Percentiles rank a stretch among this genome's conserved stretches.
phyloP scores from a whole-genome alignment of 208 protist species.

The Strigomonas culicis region DNA sequence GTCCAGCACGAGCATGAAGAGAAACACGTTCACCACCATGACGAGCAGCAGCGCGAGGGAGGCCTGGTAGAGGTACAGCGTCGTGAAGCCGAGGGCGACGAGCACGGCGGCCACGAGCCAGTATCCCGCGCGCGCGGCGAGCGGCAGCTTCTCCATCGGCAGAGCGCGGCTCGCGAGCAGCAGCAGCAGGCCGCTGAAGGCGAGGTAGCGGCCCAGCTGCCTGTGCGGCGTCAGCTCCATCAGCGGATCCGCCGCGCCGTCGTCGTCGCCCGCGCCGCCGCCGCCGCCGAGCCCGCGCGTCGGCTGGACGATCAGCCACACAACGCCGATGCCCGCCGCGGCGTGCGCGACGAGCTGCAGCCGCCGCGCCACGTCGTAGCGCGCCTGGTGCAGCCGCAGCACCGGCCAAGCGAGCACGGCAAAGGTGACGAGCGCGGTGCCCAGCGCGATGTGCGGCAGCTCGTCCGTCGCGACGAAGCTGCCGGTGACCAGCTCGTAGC shows the following conservation, averaged over 20 bases:
- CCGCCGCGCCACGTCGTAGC: slow-evolving; percentile 21
- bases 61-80: slow-evolving; percentile 39
- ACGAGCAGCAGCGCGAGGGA: slow-evolving; percentile 40
- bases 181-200: slow-evolving; percentile 34
- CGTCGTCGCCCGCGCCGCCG: neutral
- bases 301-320: slow-evolving; percentile 48
- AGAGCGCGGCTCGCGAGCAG: slow-evolving; percentile 33
- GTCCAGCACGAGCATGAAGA: slow-evolving; percentile 54
- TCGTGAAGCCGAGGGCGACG: slow-evolving; percentile 40
- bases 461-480: slow-evolving; percentile 55
- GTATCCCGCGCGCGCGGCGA: slow-evolving; percentile 33
- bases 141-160: slow-evolving; percentile 27
- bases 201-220: slow-evolving; percentile 21
- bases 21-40: slow-evolving; percentile 29
- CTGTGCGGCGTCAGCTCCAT: neutral
- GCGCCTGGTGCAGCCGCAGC: slow-evolving; percentile 33
- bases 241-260: neutral
- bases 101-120: slow-evolving; percentile 39
- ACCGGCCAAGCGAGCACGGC: slow-evolving; percentile 59
- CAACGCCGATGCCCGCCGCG: slow-evolving; percentile 25
- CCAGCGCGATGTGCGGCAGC: slow-evolving; percentile 50
- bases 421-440: slow-evolving; percentile 46
- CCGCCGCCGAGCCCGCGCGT: slow-evolving; percentile 12
- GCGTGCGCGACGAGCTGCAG: slow-evolving; percentile 19
- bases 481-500: slow-evolving; percentile 80